Evolutionary conservation across 768 basidiomycete genomes (phyloP), one percentile per base, ranked within the genome.

Genomic region (Amanita rubescens): DNA sequence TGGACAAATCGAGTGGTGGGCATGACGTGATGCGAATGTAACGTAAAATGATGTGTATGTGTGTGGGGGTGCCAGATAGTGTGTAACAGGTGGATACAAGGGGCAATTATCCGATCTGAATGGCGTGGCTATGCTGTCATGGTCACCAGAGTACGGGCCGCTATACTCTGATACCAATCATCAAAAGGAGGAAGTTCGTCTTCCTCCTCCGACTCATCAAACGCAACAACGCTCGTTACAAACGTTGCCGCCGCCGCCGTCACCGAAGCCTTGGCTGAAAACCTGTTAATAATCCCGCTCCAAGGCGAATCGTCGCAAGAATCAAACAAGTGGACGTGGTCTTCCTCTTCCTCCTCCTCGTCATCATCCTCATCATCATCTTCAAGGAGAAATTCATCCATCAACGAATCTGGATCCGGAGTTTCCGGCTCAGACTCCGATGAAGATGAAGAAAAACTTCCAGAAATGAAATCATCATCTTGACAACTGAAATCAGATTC

Each of bases 181-280:
- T 75, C 73, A 34, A 72, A 64, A 11, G 70, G 66, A 55, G 74
- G 73, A 39, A 71, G 69, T 9, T 67, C 70, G 27, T 71, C 72
- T 43, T 73, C 71, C 38, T 70, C 69, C 33, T 67, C 69, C 24
- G 68, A 69, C 22, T 67, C 58, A 56, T 63, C 45, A 41, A 57
- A 54, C 43, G 65, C 43, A 55, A 59, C 55, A 46, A 43, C n/a
- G 51, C 8, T 9, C 17, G 56, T 43, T 42, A 37, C 11, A 11
- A 27, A 27, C 3, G 7, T 48, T 34, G 32, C 5, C 7, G 46
- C n/a, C n/a, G n/a, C n/a, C n/a, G n/a, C n/a, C n/a, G n/a, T n/a
- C n/a, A n/a, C n/a, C n/a, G n/a, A n/a, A n/a, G n/a, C n/a, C 19
- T 47, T 47, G 27, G 12, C 9, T 12, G 49, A 39, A 50, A 39